These are phyloP conservation scores for Jamesozyma rosinii DNA, from an alignment of 805 yeast genomes.

Conservation along the genomic window DNA sequence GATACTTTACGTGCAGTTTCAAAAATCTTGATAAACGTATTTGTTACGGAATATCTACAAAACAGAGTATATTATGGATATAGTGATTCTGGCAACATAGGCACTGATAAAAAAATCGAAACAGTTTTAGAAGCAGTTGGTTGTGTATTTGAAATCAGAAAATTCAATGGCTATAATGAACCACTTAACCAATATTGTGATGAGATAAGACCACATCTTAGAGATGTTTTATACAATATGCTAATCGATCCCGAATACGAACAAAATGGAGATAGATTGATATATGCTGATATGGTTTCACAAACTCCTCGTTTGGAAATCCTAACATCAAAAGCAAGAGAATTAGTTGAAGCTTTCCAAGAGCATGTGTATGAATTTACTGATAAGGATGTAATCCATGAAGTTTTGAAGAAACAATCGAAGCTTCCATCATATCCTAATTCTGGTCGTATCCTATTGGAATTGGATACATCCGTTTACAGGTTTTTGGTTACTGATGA, in stretches of 20 bases:
- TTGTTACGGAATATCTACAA: conserved; percentile 18
- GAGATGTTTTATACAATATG: conserved; percentile 17
- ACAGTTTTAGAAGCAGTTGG: conserved; percentile 14
- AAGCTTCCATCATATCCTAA: conserved; percentile 35
- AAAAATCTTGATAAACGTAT: conserved; percentile 21
- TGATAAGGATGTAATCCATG: conserved; percentile 47
- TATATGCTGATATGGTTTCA: conserved; percentile 28
- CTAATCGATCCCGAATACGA: conserved; percentile 26
- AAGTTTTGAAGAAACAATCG: conserved; percentile 31
- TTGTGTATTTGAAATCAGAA: conserved; percentile 22
- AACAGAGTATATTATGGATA: conserved; percentile 22
- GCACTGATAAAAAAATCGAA: conserved; percentile 12
- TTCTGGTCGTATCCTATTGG: conserved; percentile 34
- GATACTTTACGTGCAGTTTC: conserved; percentile 58
- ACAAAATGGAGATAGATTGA: conserved; percentile 20
- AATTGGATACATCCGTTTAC: conserved; percentile 48
- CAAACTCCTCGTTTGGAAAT: conserved; percentile 18
- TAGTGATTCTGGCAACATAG: neutral
- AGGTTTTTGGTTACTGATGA: conserved; percentile 41
- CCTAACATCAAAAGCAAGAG: conserved; percentile 28
- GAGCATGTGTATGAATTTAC: conserved; percentile 38
- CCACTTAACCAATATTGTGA: conserved; percentile 29
- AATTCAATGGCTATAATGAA: conserved; percentile 24
- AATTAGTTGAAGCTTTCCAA: conserved; percentile 37
- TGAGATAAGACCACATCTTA: conserved; percentile 24